Conservation (phyloP, 305 asterid species). For the Petunia hybrid region DNA sequence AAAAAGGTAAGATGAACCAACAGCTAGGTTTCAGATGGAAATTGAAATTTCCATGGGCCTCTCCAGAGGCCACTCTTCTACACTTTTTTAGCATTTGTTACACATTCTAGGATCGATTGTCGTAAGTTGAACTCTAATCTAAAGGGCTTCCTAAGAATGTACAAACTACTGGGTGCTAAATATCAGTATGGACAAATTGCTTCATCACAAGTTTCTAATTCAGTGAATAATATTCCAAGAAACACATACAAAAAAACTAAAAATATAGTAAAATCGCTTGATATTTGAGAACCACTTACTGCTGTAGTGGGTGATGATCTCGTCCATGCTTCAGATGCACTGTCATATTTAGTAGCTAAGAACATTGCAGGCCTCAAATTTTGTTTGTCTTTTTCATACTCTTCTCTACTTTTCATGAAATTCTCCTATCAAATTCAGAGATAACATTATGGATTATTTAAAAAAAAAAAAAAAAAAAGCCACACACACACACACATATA, state of each 20-base stretch:
- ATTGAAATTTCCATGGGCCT: slow-evolving; percentile 6
- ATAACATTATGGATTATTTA: slow-evolving; percentile 35
- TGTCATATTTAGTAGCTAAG: slow-evolving; percentile 85
- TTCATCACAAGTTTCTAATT: background rate
- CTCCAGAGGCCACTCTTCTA: slow-evolving; percentile 19
- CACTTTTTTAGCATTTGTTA: background rate
- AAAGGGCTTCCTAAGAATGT: background rate
- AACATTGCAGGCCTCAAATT: slow-evolving; percentile 74
- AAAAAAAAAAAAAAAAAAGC: slow-evolving; percentile 1
- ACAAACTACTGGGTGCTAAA: slow-evolving; percentile 17
- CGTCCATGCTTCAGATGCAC: slow-evolving; percentile 93
- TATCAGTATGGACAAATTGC: background rate
- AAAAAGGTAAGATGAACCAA: no score
- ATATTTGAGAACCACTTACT: slow-evolving; percentile 56
- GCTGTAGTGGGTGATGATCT: slow-evolving; percentile 68
- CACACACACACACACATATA: background rate
- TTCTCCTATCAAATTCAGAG: slow-evolving; percentile 55
- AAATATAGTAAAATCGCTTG: background rate
- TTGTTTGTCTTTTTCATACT: slow-evolving; percentile 51
- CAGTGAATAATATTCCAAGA: slow-evolving; percentile 14
- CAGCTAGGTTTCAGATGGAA: background rate
- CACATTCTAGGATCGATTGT: background rate
- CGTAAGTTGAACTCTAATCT: background rate
- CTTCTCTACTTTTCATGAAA: slow-evolving; percentile 74
- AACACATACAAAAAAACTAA: background rate